Evolutionary conservation across 345 rosid species (phyloP).

Genomic region (Moricandia arvensis): DNA sequence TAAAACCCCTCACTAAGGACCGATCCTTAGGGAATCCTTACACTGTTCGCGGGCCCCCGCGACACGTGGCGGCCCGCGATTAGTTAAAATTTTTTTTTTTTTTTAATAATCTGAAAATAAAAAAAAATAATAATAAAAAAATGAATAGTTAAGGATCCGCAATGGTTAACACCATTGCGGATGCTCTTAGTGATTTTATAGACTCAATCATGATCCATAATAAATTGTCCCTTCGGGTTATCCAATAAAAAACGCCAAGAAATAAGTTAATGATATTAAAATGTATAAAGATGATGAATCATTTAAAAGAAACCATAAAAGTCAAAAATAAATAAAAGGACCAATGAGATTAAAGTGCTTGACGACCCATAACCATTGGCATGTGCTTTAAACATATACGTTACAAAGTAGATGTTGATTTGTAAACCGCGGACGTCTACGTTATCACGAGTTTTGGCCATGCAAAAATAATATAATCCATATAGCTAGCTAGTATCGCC

Average conservation of each 20-base stretch:
- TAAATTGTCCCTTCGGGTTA: neutral
- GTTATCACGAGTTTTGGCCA: constrained; percentile 8
- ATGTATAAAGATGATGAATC: constrained; percentile 8
- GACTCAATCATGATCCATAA: constrained; percentile 11
- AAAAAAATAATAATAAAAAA: too few relatives aligned
- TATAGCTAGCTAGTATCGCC: neutral
- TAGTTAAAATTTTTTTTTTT: too few relatives aligned
- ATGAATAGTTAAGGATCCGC: too few relatives aligned
- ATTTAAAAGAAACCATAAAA: neutral
- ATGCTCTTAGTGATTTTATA: neutral
- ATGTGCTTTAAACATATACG: constrained; percentile 25
- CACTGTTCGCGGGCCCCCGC: too few relatives aligned
- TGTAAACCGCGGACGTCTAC: constrained; percentile 5
- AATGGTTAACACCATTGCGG: too few relatives aligned
- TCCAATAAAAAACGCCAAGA: constrained; percentile 6
- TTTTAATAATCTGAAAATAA: too few relatives aligned
- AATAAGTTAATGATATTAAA: neutral
- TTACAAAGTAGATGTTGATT: constrained; percentile 17
- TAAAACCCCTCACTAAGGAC: too few relatives aligned
- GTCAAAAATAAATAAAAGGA: constrained; percentile 7
- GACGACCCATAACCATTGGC: constrained; percentile 20
- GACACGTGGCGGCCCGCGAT: too few relatives aligned
- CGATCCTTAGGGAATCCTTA: too few relatives aligned
- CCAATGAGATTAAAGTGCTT: constrained; percentile 22
- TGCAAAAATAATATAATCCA: constrained; percentile 6